A percentile compares a stretch with the other conserved stretches of the same genome.
Evolutionary conservation across 768 basidiomycete species (phyloP).

Genomic region (Sarcodon aspratus): DNA sequence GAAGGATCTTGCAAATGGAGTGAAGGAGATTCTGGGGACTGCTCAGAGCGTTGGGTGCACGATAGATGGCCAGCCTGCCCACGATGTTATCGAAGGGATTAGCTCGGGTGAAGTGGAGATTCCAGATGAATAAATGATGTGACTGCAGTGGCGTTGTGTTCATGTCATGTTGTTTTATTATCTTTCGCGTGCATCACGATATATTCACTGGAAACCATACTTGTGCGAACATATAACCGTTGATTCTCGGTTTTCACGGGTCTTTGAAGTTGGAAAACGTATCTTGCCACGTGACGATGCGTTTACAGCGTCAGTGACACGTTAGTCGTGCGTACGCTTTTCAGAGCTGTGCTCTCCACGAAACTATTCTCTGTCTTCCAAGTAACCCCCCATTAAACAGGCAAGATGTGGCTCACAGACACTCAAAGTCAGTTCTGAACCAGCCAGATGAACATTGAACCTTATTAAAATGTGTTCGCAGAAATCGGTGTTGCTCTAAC

Average conservation of each 20-base stretch:
- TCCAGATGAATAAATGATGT: constrained; percentile 59
- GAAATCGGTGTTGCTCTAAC: constrained; percentile 97
- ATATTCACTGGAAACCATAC: neutral
- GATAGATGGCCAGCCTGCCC: constrained; percentile 84
- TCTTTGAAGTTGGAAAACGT: too few relatives aligned
- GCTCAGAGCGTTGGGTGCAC: constrained; percentile 97
- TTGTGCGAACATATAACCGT: too few relatives aligned
- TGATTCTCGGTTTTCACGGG: too few relatives aligned
- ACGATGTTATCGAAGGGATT: constrained; percentile 86
- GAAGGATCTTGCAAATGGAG: constrained; percentile 79
- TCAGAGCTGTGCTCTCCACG: neutral
- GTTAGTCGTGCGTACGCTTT: too few relatives aligned
- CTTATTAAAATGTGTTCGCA: constrained; percentile 19
- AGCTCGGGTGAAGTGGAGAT: constrained; percentile 78
- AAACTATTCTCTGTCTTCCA: neutral
- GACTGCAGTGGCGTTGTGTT: constrained; percentile 8
- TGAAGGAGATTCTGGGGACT: constrained; percentile 97
- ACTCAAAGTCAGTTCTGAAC: constrained; percentile 39
- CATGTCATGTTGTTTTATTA: constrained; percentile 2
- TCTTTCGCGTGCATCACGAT: constrained; percentile 1
- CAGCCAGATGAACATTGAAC: neutral
- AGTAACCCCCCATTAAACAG: neutral
- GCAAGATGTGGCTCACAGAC: constrained; percentile 54
- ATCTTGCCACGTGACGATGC: too few relatives aligned
- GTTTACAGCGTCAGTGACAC: too few relatives aligned